A percentile compares a stretch with the other conserved stretches of the same genome.
Conservation (phyloP, 495 filamentous ascomycete genomes). For the Parmelia sp. region DNA sequence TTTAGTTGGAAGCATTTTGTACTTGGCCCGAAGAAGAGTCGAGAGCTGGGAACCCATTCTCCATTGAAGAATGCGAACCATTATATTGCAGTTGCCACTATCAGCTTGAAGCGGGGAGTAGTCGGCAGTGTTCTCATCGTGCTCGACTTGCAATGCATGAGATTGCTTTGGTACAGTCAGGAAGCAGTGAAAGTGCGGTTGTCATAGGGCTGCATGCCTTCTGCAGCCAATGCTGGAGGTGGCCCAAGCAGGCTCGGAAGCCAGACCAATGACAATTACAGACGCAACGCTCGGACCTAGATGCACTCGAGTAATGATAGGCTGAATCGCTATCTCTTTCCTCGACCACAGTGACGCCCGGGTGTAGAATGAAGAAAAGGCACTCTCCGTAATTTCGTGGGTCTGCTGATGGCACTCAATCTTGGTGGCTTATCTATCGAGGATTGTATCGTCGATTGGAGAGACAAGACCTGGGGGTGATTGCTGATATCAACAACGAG, state of each 20-base stretch:
- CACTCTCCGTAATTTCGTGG: too few relatives aligned
- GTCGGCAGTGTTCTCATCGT: neutral
- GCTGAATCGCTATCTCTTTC: too few relatives aligned
- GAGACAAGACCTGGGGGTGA: too few relatives aligned
- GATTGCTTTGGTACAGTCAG: neutral
- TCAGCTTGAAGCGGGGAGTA: neutral
- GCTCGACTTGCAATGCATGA: neutral
- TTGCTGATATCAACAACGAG: too few relatives aligned
- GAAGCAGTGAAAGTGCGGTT: neutral
- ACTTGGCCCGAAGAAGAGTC: constrained; percentile 3
- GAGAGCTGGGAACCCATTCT: neutral
- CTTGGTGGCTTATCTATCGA: too few relatives aligned
- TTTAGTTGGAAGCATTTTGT: constrained; percentile 26
- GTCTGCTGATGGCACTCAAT: too few relatives aligned
- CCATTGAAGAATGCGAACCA: neutral
- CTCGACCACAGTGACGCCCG: too few relatives aligned
- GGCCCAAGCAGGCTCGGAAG: neutral
- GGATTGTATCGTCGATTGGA: too few relatives aligned
- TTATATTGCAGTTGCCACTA: neutral
- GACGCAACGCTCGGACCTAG: neutral
- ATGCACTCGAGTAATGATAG: neutral
- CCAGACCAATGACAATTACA: neutral
- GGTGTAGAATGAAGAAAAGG: too few relatives aligned
- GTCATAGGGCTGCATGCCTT: neutral
- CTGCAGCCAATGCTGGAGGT: neutral